Conservation (phyloP, 2,329 filamentous ascomycete species). For the Cytospora paraplurivora region DNA sequence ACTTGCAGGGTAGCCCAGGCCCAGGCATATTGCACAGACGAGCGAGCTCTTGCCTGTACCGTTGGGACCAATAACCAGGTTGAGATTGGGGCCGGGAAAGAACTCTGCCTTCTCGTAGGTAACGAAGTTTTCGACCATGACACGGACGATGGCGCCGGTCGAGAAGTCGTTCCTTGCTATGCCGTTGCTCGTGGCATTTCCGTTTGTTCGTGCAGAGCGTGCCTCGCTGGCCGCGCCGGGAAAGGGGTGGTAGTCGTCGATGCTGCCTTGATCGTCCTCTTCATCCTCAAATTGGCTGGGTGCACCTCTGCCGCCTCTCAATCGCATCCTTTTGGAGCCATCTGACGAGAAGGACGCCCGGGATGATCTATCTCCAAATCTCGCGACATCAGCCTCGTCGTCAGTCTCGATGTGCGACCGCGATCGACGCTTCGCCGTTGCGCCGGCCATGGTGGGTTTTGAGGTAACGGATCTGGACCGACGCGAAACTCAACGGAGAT, state of each 20-base stretch:
- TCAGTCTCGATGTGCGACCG: conserved; percentile 46
- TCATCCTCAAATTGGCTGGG: conserved; percentile 29
- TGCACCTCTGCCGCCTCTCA: conserved; percentile 31
- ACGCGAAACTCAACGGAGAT: conserved; percentile 6
- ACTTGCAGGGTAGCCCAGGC: conserved; percentile 80
- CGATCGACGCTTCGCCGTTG: conserved; percentile 44
- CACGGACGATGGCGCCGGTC: conserved; percentile 84
- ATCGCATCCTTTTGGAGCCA: conserved; percentile 42
- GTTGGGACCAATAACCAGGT: conserved; percentile 99
- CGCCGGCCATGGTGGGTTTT: conserved; percentile 34
- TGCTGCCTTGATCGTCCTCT: conserved; percentile 24
- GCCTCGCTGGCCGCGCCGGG: conserved; percentile 26
- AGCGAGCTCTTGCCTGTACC: conserved; percentile 97
- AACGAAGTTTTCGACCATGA: conserved; percentile 86
- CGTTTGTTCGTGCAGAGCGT: conserved; percentile 25
- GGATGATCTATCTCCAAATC: conserved; percentile 31
- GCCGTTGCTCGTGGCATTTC: conserved; percentile 23
- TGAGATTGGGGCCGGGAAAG: conserved; percentile 85
- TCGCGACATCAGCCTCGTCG: conserved; percentile 37
- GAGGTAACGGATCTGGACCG: background rate
- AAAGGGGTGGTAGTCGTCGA: conserved; percentile 32
- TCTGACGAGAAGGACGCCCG: conserved; percentile 33
- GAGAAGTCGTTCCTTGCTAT: conserved; percentile 48
- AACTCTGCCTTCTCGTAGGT: conserved; percentile 94
- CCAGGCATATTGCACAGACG: conserved; percentile 94